A percentile compares a stretch with the other conserved stretches of the same genome.
phyloP scores from a whole-genome alignment of 169 alveolate genomes.

The Theileria sp. region DNA sequence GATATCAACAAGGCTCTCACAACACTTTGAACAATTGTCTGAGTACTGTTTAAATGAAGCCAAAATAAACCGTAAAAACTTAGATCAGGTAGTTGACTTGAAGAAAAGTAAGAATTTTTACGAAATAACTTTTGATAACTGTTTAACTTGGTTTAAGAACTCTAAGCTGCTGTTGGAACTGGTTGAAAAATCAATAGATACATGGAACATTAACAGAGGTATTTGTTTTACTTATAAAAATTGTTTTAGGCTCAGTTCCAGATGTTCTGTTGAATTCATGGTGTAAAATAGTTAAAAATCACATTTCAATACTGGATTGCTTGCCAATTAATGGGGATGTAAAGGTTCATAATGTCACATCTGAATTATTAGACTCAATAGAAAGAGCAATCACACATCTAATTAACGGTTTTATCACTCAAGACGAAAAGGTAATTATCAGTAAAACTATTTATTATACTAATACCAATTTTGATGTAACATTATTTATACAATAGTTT shows the following conservation, averaged over 20 bases:
- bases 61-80: not conserved
- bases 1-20: conserved; percentile 48
- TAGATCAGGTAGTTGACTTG: not conserved
- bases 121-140: conserved; percentile 8
- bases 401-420: conserved; percentile 2
- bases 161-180: not conserved
- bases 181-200: conserved; percentile 12
- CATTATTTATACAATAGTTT: no score
- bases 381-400: not conserved
- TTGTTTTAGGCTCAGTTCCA: conserved; percentile 18
- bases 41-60: not conserved
- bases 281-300: conserved; percentile 1
- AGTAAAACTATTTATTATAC: not conserved
- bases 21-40: conserved; percentile 27
- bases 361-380: not conserved
- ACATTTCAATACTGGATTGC: conserved; percentile 1
- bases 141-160: conserved; percentile 12
- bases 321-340: conserved; percentile 20
- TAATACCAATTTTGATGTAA: no score
- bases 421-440: conserved; percentile 6
- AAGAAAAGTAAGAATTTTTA: not conserved
- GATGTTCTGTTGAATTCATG: conserved; percentile 14
- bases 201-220: conserved; percentile 9
- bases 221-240: not conserved
- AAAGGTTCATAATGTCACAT: not conserved